Evolutionary conservation across 371 early-diverging fungal genomes (phyloP).

Genomic region (Amoeboaphelidium protococcarum): DNA sequence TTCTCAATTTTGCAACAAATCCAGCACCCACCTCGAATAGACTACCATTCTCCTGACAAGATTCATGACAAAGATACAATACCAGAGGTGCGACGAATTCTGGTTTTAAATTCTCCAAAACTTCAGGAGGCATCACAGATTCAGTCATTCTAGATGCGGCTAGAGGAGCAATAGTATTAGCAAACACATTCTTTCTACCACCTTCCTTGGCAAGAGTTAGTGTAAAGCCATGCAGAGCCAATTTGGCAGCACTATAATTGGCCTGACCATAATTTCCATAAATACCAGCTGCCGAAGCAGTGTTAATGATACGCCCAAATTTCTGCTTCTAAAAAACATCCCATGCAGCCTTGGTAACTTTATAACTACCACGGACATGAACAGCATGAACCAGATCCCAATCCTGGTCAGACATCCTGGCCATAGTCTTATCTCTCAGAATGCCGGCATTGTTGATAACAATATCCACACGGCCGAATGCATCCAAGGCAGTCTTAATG

Average conservation of each 20-base stretch:
- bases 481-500: not conserved
- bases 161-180: not conserved
- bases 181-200: constrained; percentile 29
- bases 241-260: constrained; percentile 31
- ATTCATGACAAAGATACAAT: constrained; percentile 68
- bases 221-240: constrained; percentile 69
- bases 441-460: constrained; percentile 3
- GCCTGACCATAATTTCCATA: constrained; percentile 3
- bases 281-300: constrained; percentile 2
- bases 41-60: constrained; percentile 48
- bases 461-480: constrained; percentile 1
- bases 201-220: constrained; percentile 81
- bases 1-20: constrained; percentile 68
- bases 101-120: constrained; percentile 74
- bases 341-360: constrained; percentile 1
- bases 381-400: constrained; percentile 3
- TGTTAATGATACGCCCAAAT: constrained; percentile 2
- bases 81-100: constrained; percentile 69
- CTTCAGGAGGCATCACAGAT: constrained; percentile 76
- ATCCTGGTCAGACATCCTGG: not conserved
- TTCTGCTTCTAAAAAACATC: not conserved
- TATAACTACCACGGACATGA: constrained; percentile 1
- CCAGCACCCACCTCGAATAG: constrained; percentile 87
- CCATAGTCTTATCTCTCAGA: constrained; percentile 1
- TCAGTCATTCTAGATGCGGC: constrained; percentile 34